Percentiles rank a stretch among this genome's conserved stretches.
Evolutionary conservation across 1,139 yeast species (phyloP).

Genomic region (Lodderomyces orthopsilosis): DNA sequence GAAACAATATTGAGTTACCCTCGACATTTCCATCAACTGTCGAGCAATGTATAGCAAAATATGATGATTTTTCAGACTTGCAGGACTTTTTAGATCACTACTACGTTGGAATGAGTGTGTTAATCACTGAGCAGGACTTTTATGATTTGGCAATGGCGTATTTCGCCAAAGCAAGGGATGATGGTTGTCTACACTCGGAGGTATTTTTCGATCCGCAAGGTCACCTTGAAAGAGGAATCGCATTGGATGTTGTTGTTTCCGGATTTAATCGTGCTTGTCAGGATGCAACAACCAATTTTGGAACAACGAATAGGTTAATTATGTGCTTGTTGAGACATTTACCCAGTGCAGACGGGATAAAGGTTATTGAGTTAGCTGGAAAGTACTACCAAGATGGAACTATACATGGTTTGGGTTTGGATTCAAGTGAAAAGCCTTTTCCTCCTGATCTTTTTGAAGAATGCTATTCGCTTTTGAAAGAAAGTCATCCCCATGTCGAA

Average conservation of each 20-base stretch:
- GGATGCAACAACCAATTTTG: constrained; percentile 55
- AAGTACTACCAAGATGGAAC: constrained; percentile 51
- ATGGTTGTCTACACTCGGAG: constrained; percentile 67
- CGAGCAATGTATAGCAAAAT: constrained; percentile 55
- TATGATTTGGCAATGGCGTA: constrained; percentile 75
- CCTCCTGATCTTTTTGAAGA: constrained; percentile 67
- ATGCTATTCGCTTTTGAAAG: constrained; percentile 51
- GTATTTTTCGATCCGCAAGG: constrained; percentile 85
- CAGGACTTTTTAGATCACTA: constrained; percentile 78
- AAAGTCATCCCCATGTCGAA: constrained; percentile 47
- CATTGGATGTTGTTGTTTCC: constrained; percentile 54
- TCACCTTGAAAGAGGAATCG: constrained; percentile 65
- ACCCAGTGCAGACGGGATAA: constrained; percentile 55
- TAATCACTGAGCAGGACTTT: constrained; percentile 62
- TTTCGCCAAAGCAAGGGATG: constrained; percentile 56
- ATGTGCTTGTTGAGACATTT: constrained; percentile 79
- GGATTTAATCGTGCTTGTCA: constrained; percentile 67
- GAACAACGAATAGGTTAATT: constrained; percentile 65
- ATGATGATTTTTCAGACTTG: constrained; percentile 57
- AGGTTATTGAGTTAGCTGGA: constrained; percentile 52
- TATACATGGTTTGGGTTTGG: constrained; percentile 73
- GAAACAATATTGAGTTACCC: constrained; percentile 58
- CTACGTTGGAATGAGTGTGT: constrained; percentile 74
- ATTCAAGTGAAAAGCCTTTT: constrained; percentile 71
- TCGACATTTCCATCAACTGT: constrained; percentile 53